Conservation (phyloP, 179 eudicot genomes). For the Beta corolliflora region DNA sequence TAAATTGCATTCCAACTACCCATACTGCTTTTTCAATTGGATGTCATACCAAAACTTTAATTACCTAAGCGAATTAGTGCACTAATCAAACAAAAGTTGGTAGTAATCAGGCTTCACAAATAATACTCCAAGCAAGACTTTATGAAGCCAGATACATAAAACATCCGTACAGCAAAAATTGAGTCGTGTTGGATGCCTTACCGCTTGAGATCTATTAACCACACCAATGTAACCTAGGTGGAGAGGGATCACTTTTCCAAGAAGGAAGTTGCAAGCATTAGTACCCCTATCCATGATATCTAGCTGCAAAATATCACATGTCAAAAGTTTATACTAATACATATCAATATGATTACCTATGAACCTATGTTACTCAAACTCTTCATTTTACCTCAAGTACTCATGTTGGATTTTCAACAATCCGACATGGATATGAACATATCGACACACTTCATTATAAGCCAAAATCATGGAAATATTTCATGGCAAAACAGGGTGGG, state of each 20-base stretch:
- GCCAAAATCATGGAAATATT: not conserved
- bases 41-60: not conserved
- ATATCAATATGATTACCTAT: not conserved
- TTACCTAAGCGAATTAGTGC: not conserved
- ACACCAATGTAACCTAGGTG: conserved; percentile 43
- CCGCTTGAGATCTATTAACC: conserved; percentile 46
- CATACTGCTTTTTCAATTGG: not conserved
- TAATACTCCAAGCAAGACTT: not conserved
- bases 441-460: not conserved
- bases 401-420: too few relatives aligned
- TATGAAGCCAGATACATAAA: not conserved
- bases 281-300: conserved; percentile 45
- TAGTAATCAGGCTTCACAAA: not conserved
- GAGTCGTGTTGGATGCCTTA: conserved; percentile 1
- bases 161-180: not conserved
- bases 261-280: conserved; percentile 36
- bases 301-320: conserved; percentile 23
- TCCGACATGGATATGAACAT: too few relatives aligned
- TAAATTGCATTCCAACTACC: not conserved
- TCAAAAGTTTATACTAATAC: not conserved
- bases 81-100: not conserved
- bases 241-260: conserved; percentile 39
- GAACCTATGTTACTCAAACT: too few relatives aligned
- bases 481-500: not conserved
- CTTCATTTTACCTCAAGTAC: too few relatives aligned